These are phyloP conservation scores for Gomphus bonarii DNA, from an alignment of 1,284 basidiomycete genomes.

Conservation along the genomic window DNA sequence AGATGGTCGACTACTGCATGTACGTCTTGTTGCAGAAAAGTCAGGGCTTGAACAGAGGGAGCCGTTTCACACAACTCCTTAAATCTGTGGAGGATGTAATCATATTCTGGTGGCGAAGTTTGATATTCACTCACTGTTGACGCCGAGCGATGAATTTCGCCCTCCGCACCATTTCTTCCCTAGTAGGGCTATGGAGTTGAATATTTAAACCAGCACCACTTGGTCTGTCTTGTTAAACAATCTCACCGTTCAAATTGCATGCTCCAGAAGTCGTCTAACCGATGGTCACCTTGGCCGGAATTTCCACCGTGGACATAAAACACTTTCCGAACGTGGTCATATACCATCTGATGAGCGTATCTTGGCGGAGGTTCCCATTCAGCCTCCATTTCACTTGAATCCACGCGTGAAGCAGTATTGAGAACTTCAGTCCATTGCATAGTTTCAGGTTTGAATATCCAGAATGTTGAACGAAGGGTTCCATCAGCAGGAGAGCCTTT, in stretches of 20 bases:
- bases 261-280: conserved; percentile 65
- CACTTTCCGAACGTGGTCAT: conserved; percentile 43
- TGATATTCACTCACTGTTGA: conserved; percentile 45
- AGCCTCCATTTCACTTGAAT: conserved; percentile 12
- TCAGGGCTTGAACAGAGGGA: conserved; percentile 55
- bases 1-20: conserved; percentile 60
- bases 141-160: conserved; percentile 51
- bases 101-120: not conserved
- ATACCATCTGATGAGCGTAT: conserved; percentile 70
- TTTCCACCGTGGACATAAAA: conserved; percentile 69
- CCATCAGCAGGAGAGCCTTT: conserved; percentile 1
- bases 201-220: not conserved
- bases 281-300: conserved; percentile 35
- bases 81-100: conserved; percentile 37
- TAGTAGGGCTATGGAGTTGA: conserved; percentile 34
- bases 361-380: conserved; percentile 39
- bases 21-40: conserved; percentile 60
- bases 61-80: conserved; percentile 64
- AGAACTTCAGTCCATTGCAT: not conserved
- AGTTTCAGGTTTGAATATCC: conserved; percentile 7
- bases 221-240: not conserved
- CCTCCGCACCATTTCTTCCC: conserved; percentile 49
- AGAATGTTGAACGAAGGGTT: conserved; percentile 6
- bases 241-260: conserved; percentile 55
- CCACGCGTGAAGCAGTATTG: not conserved